Conservation (phyloP, 768 basidiomycete species). For the Leccinum sublutescens region DNA sequence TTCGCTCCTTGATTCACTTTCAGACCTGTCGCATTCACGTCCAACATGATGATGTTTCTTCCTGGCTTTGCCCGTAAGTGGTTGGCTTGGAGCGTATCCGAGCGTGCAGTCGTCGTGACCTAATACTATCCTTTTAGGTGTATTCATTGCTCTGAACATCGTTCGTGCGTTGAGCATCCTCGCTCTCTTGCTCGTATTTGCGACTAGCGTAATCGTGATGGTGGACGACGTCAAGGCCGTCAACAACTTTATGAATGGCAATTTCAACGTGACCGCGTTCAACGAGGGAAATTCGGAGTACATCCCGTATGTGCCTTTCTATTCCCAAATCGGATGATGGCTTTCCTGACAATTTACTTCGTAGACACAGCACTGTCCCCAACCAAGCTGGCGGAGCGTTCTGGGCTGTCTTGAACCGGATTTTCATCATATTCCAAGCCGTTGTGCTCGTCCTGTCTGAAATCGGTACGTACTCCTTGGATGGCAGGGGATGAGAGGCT, state of each 20-base stretch:
- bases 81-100: neutral
- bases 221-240: constrained; percentile 76
- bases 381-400: constrained; percentile 91
- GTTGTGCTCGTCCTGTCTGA: constrained; percentile 59
- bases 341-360: neutral
- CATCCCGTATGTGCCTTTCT: constrained; percentile 56
- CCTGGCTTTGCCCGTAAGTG: constrained; percentile 31
- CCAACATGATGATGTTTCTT: constrained; percentile 23
- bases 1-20: constrained; percentile 11
- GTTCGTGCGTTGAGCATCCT: constrained; percentile 75
- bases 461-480: constrained; percentile 35
- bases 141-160: constrained; percentile 77
- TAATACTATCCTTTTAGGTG: constrained; percentile 33
- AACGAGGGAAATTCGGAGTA: constrained; percentile 67
- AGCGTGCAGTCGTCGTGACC: neutral
- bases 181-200: constrained; percentile 75
- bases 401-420: constrained; percentile 50
- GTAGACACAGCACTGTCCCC: constrained; percentile 81
- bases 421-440: constrained; percentile 83
- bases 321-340: neutral
- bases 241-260: constrained; percentile 52
- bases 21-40: neutral
- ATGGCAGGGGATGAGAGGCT: neutral
- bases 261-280: constrained; percentile 39
- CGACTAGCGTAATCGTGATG: constrained; percentile 70